Base-by-base conservation (phyloP, 148 eudicot genomes). In the Polygonum aviculare region DNA sequence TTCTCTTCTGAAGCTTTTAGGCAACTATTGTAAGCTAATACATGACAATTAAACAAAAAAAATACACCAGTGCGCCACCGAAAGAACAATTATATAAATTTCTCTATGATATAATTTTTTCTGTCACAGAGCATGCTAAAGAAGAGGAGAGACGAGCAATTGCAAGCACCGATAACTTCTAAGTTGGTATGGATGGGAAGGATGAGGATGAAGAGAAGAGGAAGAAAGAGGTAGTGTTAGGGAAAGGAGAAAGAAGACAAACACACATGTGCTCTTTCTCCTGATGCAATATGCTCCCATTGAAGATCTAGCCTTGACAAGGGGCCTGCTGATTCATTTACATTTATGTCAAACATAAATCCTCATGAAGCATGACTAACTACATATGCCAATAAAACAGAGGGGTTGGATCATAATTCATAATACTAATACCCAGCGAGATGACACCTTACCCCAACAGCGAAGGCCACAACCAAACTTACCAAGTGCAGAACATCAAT, bases 171-270 rank as follows among this genome's bases (percentile, higher is more conserved):
- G 38, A 36, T 76, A 85, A 78, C 80, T 84, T 91, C 78, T 75
- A 74, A 75, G 85, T 78, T 73, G 83, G 81, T 75, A 87, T 82
- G 86, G 86, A 76, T 67, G 84, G 90, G 90, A 81, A 83, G 85
- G 50, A 83, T 76, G 84, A 88, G 84, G 91, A 82, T 85, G 91
- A 89, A 80, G 75, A 85, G 80, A 73, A 93, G 88, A 48, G 92
- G 88, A 80, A 86, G 93, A 85, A 83, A 86, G 89, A 88, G 96
- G 84, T 76, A 89, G 99, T 80, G 88, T 88, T 92, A 89, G 94
- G 97, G 85, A 87, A 90, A 85, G 92, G 94, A 92, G 93, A 93
- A 95, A 95, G 90, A 88, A 95, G 83, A 95, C 99, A 91, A 95
- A 95, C 99, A 93, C 91, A 87, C 97, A 89, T 87, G 91, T 83